These are phyloP conservation scores for Coemansia sp. DNA, from an alignment of 192 early-diverging fungal genomes.

Conservation along the genomic window DNA sequence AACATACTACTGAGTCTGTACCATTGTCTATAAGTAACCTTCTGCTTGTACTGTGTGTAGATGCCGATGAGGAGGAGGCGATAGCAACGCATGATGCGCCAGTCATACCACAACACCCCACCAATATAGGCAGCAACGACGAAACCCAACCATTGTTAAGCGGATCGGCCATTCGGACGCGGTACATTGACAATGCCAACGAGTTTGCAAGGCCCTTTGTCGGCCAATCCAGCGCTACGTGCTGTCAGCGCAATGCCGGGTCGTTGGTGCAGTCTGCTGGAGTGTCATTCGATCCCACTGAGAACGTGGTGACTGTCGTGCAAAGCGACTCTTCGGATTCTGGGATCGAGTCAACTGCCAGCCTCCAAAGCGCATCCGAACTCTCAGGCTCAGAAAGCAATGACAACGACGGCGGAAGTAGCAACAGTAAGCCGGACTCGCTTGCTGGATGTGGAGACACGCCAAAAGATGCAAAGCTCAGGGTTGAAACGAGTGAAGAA, in stretches of 20 bases:
- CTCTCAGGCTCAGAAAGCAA: neutral
- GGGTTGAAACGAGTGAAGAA: neutral
- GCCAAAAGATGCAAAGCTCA: neutral
- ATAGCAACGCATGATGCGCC: conserved; percentile 1
- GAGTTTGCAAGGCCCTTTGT: conserved; percentile 50
- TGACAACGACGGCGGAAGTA: neutral
- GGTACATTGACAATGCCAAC: conserved; percentile 36
- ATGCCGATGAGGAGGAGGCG: conserved; percentile 11
- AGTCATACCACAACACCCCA: neutral
- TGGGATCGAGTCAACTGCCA: conserved; percentile 25
- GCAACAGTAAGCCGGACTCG: neutral
- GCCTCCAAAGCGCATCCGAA: neutral
- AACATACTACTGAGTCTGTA: no score
- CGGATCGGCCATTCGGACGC: conserved; percentile 47
- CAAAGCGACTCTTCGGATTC: conserved; percentile 46
- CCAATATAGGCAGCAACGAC: conserved; percentile 1
- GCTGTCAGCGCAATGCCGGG: neutral
- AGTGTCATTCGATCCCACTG: conserved; percentile 15
- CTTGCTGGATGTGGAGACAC: neutral
- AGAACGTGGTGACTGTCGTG: conserved; percentile 27
- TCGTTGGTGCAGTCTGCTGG: conserved; percentile 9
- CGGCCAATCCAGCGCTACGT: conserved; percentile 9
- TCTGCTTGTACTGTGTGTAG: neutral
- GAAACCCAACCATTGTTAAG: conserved; percentile 49
- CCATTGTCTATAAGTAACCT: neutral